Base-by-base conservation (phyloP, 257 asterid species). In the Solanum sejunctum region DNA sequence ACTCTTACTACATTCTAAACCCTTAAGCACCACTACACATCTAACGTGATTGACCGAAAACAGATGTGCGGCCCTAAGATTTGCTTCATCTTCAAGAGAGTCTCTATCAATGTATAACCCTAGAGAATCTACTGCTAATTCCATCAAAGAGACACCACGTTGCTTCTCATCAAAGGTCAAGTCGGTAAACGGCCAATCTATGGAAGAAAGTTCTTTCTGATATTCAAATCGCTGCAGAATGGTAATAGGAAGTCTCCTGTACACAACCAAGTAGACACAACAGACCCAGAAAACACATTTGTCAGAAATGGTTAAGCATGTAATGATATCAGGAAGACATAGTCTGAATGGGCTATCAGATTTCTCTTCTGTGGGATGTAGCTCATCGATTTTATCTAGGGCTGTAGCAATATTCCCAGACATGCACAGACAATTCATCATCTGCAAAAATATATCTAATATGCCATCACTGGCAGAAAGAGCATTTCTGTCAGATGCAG, bases 41-140 rank as follows among this genome's bases (percentile, higher is more conserved):
- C 82, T 86, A 84, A 89, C 88, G 39, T 91, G 93, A 85, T 91
- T 91, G 88, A 91, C 67, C n/a, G 92, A 87, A 82, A 91, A 91
- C 39, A 86, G 71, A 47, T 88, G 88, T 26, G 89, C 91, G 6
- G 92, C 91, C 78, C 88, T 85, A 39, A 91, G 91, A 80, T 84
- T 89, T 66, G 80, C 85, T 85, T 91, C 91, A 47, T 63, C 86
- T 85, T 82, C 87, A 85, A 89, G 88, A 56, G 91, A 84, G 64
- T 88, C 87, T 54, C 36, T 77, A 80, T 89, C 86, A 45, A 89
- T 41, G 72, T 67, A 85, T 41, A 57, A 58, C 45, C 55, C 92
- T 56, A 91, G 85, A 17, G 87, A 91, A 81, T 88, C 91, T 51
- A 89, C 92, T 45, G 93, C 91, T 45, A 78, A 67, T 87, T 84